These are phyloP conservation scores for Cercospora janseana DNA, from an alignment of 2,329 filamentous ascomycete genomes.

Conservation along the genomic window DNA sequence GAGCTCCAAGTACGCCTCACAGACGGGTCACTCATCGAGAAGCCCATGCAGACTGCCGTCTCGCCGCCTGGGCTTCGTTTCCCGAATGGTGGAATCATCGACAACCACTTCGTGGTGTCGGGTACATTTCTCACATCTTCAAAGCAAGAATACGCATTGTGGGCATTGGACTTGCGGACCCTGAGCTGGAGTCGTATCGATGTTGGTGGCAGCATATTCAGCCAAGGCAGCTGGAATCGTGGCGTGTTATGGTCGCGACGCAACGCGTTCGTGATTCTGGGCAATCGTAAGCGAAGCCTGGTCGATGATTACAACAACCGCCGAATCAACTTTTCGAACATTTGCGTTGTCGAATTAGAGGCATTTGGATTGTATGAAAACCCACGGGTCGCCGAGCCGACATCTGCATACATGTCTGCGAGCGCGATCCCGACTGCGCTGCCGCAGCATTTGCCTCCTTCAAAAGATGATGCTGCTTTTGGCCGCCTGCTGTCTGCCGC, in stretches of 20 bases:
- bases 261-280: constrained; percentile 93
- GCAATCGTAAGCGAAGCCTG: constrained; percentile 86
- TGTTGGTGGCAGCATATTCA: constrained; percentile 89
- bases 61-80: constrained; percentile 92
- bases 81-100: constrained; percentile 91
- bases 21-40: constrained; percentile 81
- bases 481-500: constrained; percentile 73
- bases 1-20: constrained; percentile 85
- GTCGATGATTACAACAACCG: constrained; percentile 98
- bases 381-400: constrained; percentile 72
- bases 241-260: constrained; percentile 89
- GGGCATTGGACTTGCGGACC: constrained; percentile 85
- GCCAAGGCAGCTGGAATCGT: constrained; percentile 95
- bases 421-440: constrained; percentile 58
- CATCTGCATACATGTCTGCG: constrained; percentile 80
- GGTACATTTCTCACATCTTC: constrained; percentile 96
- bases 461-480: constrained; percentile 58
- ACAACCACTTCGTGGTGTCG: constrained; percentile 94
- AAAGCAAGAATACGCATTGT: constrained; percentile 96
- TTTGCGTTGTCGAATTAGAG: constrained; percentile 95
- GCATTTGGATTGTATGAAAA: constrained; percentile 98
- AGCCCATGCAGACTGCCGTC: constrained; percentile 80
- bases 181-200: constrained; percentile 95
- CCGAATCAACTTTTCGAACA: constrained; percentile 93
- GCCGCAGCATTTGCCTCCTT: constrained; percentile 14